Evolutionary conservation across 306 rosid species (phyloP), one percentile per base, ranked within the genome.

Genomic region (Vicia villosa): DNA sequence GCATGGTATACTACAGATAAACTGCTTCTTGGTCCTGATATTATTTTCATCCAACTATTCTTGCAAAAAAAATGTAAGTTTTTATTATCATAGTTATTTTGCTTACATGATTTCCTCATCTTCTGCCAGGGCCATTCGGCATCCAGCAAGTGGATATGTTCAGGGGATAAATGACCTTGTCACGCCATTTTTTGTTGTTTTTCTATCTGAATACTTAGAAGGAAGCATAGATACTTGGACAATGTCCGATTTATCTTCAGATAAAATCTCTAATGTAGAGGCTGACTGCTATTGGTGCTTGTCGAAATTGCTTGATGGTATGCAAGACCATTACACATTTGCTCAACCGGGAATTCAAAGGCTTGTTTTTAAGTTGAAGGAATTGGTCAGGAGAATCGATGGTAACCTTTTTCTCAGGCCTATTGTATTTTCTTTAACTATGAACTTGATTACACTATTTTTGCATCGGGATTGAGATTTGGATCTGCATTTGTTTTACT

Each of bases 321-420:
- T 93, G 98, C 97, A 93, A 90, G 98, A 90, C 77, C 98, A 93
- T 79, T 93, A 90, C 75, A 90, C 98, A 19, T 90, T 90, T 82
- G 98, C 98, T 32, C 98, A 93, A 75, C 98, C 98, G 3, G 98
- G 98, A 79, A 93, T 93, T 77, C 98, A 90, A 80, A 90, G 96
- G 82, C 98, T 90, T 69, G 97, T 93, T 62, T 93, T 88, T 84
- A 93, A 84, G 80, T 79, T 93, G 80, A 93, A 93, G 83, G 98
- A 93, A 81, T 70, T 90, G 85, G 96, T 93, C 82, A 77, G 91
- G 73, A 87, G 98, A 79, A 90, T 93, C 66, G 97, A 90, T 68
- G 97, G 97, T 93, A 86, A 78, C 15, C 34, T 71, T 58, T 83
- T 73, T 66, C 24, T 63, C 50, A 12, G 49, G 7, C 66, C 20